Evolutionary conservation across 192 early-diverging fungal genomes (phyloP).

Genomic region (Tieghemiomyces parasiticus): DNA sequence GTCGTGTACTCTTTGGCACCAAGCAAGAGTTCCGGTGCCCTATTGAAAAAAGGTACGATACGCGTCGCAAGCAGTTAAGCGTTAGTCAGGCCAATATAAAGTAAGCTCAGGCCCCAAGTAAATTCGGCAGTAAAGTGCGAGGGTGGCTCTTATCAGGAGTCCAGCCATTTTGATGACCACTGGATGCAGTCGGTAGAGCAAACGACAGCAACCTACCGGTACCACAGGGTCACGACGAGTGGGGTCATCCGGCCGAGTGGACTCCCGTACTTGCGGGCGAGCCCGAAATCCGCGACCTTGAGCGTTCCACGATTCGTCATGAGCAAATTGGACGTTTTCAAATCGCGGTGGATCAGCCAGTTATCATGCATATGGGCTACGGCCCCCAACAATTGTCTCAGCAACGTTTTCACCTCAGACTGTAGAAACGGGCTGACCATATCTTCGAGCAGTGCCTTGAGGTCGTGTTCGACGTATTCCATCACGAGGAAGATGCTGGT

Average conservation of each 20-base stretch:
- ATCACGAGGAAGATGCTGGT: constrained; percentile 87
- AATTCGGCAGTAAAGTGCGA: too few species aligned
- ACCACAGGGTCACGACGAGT: constrained; percentile 56
- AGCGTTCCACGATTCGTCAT: constrained; percentile 41
- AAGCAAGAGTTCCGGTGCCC: constrained; percentile 30
- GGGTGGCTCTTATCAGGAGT: too few species aligned
- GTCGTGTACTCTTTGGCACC: constrained; percentile 7
- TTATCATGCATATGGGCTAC: constrained; percentile 44
- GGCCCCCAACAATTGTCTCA: constrained; percentile 49
- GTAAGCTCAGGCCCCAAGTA: too few species aligned
- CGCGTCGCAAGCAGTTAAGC: too few species aligned
- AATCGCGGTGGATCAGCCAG: constrained; percentile 55
- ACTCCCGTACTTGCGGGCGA: constrained; percentile 46
- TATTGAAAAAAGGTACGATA: too few species aligned
- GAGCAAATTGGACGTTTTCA: constrained; percentile 47
- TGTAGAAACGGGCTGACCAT: constrained; percentile 69
- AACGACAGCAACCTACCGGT: constrained; percentile 37
- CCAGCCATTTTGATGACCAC: too few species aligned
- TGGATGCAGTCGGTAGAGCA: too few species aligned
- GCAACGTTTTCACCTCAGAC: constrained; percentile 69
- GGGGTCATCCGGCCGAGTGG: constrained; percentile 46
- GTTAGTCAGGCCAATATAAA: too few species aligned
- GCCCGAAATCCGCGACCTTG: constrained; percentile 56
- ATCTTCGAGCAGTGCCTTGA: constrained; percentile 76
- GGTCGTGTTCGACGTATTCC: constrained; percentile 95